Evolutionary conservation across 129 eudicot species (phyloP).

Genomic region (Flaveria brownii): DNA sequence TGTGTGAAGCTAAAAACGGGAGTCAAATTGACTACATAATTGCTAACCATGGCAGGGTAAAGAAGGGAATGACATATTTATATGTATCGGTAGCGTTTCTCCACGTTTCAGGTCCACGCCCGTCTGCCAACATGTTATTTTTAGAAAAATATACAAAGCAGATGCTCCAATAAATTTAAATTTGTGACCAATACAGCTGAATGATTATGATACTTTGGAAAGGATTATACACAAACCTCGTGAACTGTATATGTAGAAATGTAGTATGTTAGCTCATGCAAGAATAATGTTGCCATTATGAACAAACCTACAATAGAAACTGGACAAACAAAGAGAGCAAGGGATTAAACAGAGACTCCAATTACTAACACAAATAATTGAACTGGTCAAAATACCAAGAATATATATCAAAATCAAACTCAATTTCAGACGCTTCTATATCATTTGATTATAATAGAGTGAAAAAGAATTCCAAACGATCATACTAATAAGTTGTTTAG

Average conservation of each 20-base stretch:
- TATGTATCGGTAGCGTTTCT: slow-evolving; percentile 96
- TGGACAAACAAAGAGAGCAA: slow-evolving; percentile 26
- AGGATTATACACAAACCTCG: slow-evolving; percentile 50
- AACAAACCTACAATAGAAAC: slow-evolving; percentile 84
- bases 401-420: background rate
- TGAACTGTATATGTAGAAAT: slow-evolving; percentile 82
- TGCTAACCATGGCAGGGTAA: slow-evolving; percentile 91
- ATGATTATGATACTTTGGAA: background rate
- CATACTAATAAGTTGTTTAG: slow-evolving; percentile 8
- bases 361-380: slow-evolving; percentile 19
- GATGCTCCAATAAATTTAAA: background rate
- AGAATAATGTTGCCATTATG: slow-evolving; percentile 85
- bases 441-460: background rate
- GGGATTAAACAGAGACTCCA: slow-evolving; percentile 9
- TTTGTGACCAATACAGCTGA: background rate
- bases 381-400: background rate
- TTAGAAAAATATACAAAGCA: slow-evolving; percentile 16
- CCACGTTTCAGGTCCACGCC: slow-evolving; percentile 95
- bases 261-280: slow-evolving; percentile 88
- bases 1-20: slow-evolving; percentile 1
- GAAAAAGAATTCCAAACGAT: background rate
- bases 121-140: slow-evolving; percentile 59
- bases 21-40: slow-evolving; percentile 19
- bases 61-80: slow-evolving; percentile 94
- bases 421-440: background rate